phyloP scores from a whole-genome alignment of 495 filamentous ascomycete species.

The Sordaria brevicollis region DNA sequence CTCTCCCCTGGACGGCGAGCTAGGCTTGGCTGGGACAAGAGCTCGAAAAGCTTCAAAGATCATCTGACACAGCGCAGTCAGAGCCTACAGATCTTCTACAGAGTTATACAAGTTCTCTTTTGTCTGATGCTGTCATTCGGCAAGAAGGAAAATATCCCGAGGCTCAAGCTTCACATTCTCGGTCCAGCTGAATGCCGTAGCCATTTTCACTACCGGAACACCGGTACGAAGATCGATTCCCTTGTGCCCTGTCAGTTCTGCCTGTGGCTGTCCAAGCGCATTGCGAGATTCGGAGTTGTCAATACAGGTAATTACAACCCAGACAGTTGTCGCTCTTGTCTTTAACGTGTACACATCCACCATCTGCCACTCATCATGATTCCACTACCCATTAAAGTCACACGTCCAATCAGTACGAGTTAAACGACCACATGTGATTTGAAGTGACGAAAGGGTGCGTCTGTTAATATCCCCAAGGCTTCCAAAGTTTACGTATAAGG shows the following conservation, averaged over 20 bases:
- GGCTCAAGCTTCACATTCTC: neutral
- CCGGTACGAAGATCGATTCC: neutral
- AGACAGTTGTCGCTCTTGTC: neutral
- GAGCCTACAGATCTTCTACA: neutral
- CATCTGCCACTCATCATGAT: neutral
- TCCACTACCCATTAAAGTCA: constrained; percentile 3
- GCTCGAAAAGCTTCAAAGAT: neutral
- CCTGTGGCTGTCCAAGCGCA: neutral
- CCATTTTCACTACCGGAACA: neutral
- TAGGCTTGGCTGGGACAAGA: neutral
- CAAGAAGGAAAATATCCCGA: neutral
- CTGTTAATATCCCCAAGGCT: neutral
- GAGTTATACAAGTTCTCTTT: neutral
- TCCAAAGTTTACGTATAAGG: neutral
- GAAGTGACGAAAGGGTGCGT: constrained; percentile 10
- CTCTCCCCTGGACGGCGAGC: neutral
- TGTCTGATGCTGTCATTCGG: neutral
- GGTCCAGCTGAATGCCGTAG: neutral
- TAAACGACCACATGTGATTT: constrained; percentile 10
- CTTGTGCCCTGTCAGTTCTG: no score
- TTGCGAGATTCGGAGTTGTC: neutral
- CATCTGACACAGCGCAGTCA: neutral
- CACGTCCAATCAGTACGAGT: constrained; percentile 10
- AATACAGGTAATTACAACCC: neutral
- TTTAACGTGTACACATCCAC: no score